Evolutionary conservation across 2,329 filamentous ascomycete genomes (phyloP).

Genomic region (Monilinia polystroma): DNA sequence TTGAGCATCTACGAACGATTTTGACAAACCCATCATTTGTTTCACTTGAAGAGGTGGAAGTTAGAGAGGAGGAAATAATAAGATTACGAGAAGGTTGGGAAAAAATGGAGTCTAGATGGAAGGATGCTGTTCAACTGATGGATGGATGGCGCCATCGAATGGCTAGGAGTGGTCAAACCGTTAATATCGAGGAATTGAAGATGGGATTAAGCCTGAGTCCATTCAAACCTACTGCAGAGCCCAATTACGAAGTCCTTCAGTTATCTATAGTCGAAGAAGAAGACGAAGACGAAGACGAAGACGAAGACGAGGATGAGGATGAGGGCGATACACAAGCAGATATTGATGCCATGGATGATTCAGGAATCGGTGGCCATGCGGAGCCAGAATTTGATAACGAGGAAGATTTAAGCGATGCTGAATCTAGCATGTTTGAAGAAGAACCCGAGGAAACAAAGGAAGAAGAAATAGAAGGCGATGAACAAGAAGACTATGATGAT

Average conservation of each 20-base stretch:
- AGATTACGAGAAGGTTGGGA: slow-evolving; percentile 84
- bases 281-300: slow-evolving; percentile 23
- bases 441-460: slow-evolving; percentile 41
- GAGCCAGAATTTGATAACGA: slow-evolving; percentile 37
- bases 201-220: slow-evolving; percentile 66
- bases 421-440: slow-evolving; percentile 50
- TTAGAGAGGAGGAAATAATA: slow-evolving; percentile 88
- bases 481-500: slow-evolving; percentile 38
- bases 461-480: slow-evolving; percentile 35
- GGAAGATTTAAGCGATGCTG: slow-evolving; percentile 28
- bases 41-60: slow-evolving; percentile 86
- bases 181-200: slow-evolving; percentile 67
- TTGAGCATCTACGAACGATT: slow-evolving; percentile 78
- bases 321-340: slow-evolving; percentile 40
- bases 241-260: slow-evolving; percentile 46
- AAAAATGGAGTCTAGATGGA: slow-evolving; percentile 89
- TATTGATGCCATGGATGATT: slow-evolving; percentile 41
- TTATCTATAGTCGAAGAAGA: slow-evolving; percentile 32
- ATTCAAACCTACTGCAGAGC: slow-evolving; percentile 53
- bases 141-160: slow-evolving; percentile 88
- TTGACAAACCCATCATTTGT: slow-evolving; percentile 96
- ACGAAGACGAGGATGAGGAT: slow-evolving; percentile 28
- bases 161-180: slow-evolving; percentile 65
- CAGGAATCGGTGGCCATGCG: slow-evolving; percentile 26
- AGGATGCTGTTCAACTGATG: slow-evolving; percentile 85